Percentiles rank a stretch among this genome's conserved stretches.
phyloP scores from a whole-genome alignment of 163 green algal species.

The Scenedesmus sp. region DNA sequence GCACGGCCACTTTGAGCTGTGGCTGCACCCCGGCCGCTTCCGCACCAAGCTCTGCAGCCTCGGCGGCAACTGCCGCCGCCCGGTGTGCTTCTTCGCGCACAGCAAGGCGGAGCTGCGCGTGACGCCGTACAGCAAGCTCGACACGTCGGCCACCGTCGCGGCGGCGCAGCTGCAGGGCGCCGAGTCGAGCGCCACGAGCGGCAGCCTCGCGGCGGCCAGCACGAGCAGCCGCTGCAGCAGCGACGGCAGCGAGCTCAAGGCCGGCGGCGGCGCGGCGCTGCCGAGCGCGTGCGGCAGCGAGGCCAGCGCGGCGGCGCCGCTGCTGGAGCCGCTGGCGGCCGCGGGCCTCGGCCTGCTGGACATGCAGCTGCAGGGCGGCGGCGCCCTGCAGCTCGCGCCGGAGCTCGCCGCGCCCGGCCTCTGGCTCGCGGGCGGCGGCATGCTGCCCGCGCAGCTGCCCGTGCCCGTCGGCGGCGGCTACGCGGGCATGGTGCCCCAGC shows the following conservation, averaged over 20 bases:
- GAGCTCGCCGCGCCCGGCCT: background rate
- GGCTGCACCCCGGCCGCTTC: conserved; percentile 85
- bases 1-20: conserved; percentile 93
- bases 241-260: background rate
- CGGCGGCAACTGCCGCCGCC: conserved; percentile 65
- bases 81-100: conserved; percentile 88
- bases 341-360: background rate
- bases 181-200: too few relatives aligned
- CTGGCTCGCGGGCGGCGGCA: conserved; percentile 18
- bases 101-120: conserved; percentile 63
- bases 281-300: conserved; percentile 23
- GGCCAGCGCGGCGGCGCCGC: too few relatives aligned
- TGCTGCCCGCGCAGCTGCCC: conserved; percentile 16
- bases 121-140: conserved; percentile 24
- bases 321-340: too few relatives aligned
- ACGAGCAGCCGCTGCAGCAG: conserved; percentile 16
- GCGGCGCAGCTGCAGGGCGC: conserved; percentile 39
- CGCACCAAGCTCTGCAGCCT: conserved; percentile 84
- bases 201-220: too few relatives aligned
- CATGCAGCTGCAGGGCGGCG: too few relatives aligned
- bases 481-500: background rate
- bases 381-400: conserved; percentile 3
- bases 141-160: conserved; percentile 12
- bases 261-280: background rate
- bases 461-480: background rate